Evolutionary conservation across 106 monocot species (phyloP), one percentile per base, ranked within the genome.

Genomic region (Agapanthus africanus): DNA sequence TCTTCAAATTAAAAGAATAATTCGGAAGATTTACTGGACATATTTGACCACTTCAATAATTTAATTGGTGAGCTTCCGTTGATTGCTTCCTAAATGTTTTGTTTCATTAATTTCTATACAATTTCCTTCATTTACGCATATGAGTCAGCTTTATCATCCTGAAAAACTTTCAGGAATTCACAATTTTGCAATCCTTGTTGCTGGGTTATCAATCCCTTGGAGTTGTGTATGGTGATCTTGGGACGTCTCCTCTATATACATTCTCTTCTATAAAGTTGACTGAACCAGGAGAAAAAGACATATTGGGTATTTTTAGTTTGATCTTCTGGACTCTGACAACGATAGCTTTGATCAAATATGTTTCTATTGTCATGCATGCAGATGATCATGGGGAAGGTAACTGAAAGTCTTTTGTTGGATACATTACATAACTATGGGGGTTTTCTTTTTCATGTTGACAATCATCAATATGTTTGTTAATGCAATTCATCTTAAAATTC

Each of bases 381-480:
- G 83, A 87, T 51, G 87, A 87, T 78, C 83, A 87, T 59, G 87
- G 87, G 51, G 87, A 87, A 87, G 83, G 87, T 87, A 78, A 57
- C 4, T 6, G 19, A 18, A n/a, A n/a, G n/a, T n/a, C n/a, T n/a
- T n/a, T n/a, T n/a, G n/a, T n/a, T n/a, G n/a, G n/a, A n/a, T n/a
- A n/a, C n/a, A n/a, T n/a, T n/a, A n/a, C n/a, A n/a, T n/a, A n/a
- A n/a, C n/a, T n/a, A n/a, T n/a, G n/a, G n/a, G n/a, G n/a, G n/a
- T n/a, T n/a, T n/a, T n/a, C n/a, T n/a, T n/a, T n/a, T n/a, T n/a
- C n/a, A n/a, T n/a, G n/a, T n/a, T n/a, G n/a, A n/a, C n/a, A n/a
- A n/a, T n/a, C n/a, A n/a, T n/a, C n/a, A n/a, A n/a, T n/a, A n/a
- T n/a, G n/a, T n/a, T n/a, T n/a, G n/a, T n/a, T n/a, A n/a, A n/a